These are phyloP conservation scores for Thelonectria olida DNA, from an alignment of 2,329 filamentous ascomycete species.

Conservation along the genomic window DNA sequence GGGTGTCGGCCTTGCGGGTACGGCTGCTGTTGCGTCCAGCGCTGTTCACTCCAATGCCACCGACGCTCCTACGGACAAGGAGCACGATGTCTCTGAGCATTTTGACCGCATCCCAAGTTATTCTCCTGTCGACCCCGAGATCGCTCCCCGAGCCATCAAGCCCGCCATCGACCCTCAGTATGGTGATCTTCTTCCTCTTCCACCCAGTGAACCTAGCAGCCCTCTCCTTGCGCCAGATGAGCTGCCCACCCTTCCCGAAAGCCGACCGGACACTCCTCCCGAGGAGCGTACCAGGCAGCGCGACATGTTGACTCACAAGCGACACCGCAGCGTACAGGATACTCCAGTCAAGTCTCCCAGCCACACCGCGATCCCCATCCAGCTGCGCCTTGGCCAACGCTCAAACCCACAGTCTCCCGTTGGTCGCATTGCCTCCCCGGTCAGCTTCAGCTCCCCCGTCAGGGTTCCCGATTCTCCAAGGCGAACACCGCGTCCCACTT, in stretches of 20 bases:
- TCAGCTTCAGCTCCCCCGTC: constrained; percentile 44
- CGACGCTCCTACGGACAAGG: constrained; percentile 53
- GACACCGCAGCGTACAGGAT: constrained; percentile 59
- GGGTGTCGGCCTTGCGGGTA: constrained; percentile 71
- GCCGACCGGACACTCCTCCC: constrained; percentile 65
- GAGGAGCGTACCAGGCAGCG: constrained; percentile 54
- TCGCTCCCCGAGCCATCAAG: constrained; percentile 66
- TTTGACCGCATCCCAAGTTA: constrained; percentile 35
- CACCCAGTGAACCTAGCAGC: constrained; percentile 66
- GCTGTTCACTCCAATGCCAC: constrained; percentile 56
- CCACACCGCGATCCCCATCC: constrained; percentile 66
- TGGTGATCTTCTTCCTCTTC: constrained; percentile 71
- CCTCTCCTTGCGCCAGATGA: constrained; percentile 50
- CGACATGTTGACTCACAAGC: constrained; percentile 54
- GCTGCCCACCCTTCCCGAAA: constrained; percentile 67
- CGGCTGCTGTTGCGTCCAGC: constrained; percentile 52
- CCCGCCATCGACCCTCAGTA: constrained; percentile 74
- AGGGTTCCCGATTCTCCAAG: constrained; percentile 48
- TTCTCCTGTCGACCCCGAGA: constrained; percentile 64
- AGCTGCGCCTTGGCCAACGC: constrained; percentile 61
- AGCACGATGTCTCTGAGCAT: constrained; percentile 42
- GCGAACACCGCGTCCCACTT: constrained; percentile 61
- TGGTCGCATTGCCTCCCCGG: constrained; percentile 51
- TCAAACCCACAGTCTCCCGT: constrained; percentile 55
- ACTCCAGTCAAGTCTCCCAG: constrained; percentile 61